These are phyloP conservation scores for Linnemannia elongata DNA, from an alignment of 192 early-diverging fungal species.

Conservation along the genomic window DNA sequence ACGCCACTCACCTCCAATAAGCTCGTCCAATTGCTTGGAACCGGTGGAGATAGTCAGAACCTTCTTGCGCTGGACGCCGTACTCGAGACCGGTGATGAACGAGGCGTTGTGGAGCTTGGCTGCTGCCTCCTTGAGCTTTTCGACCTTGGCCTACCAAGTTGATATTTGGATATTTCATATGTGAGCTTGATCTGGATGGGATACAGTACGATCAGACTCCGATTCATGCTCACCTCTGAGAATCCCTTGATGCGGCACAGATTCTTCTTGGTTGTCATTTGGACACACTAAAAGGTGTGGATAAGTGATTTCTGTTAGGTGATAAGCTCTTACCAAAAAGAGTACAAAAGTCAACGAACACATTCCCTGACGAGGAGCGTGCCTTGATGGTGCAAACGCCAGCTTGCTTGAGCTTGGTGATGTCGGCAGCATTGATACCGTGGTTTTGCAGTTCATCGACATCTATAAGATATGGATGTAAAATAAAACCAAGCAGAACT, in stretches of 20 bases:
- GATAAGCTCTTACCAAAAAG: background rate
- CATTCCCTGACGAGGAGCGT: constrained; percentile 11
- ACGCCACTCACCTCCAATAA: constrained; percentile 71
- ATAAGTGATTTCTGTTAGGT: background rate
- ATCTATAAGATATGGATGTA: constrained; percentile 21
- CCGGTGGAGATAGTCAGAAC: constrained; percentile 82
- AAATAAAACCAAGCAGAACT: background rate
- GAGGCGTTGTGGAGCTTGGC: constrained; percentile 71
- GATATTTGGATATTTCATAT: background rate
- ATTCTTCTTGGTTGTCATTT: constrained; percentile 78
- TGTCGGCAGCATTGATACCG: constrained; percentile 84
- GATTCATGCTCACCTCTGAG: constrained; percentile 64
- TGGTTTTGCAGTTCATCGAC: constrained; percentile 70
- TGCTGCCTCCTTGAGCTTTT: constrained; percentile 90
- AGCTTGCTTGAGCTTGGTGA: constrained; percentile 81
- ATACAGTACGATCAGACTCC: background rate
- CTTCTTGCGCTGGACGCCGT: constrained; percentile 65
- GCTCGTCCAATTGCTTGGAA: constrained; percentile 79
- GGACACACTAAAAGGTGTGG: constrained; percentile 65
- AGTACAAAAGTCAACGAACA: background rate
- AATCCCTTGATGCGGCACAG: constrained; percentile 84
- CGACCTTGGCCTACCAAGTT: constrained; percentile 71
- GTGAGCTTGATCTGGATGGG: background rate
- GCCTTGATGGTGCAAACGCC: constrained; percentile 84
- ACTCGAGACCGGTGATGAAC: constrained; percentile 79